A percentile compares a stretch with the other conserved stretches of the same genome.
phyloP scores from a whole-genome alignment of 345 rosid genomes.

The Gynandropsis gynandra region DNA sequence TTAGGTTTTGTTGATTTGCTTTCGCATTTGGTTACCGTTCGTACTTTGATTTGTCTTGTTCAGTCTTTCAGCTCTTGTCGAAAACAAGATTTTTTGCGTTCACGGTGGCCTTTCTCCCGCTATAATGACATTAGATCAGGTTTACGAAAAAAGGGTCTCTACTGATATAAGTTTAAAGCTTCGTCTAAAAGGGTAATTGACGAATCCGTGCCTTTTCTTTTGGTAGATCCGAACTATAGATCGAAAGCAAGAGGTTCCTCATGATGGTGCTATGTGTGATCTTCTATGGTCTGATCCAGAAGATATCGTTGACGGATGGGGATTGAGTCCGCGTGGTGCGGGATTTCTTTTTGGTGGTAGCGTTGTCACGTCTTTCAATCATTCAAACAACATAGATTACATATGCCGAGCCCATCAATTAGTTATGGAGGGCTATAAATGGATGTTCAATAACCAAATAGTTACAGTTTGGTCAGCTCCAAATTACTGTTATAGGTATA shows the following conservation, averaged over 20 bases:
- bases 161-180: slow-evolving; percentile 9
- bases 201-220: slow-evolving; percentile 7
- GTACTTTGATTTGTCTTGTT: slow-evolving; percentile 9
- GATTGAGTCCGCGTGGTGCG: slow-evolving; percentile 97
- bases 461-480: slow-evolving; percentile 99
- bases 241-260: slow-evolving; percentile 98
- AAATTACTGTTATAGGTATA: slow-evolving; percentile 94
- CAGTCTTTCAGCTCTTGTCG: slow-evolving; percentile 91
- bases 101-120: slow-evolving; percentile 99
- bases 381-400: slow-evolving; percentile 76
- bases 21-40: background rate
- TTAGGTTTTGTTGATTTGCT: slow-evolving; percentile 1
- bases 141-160: slow-evolving; percentile 18
- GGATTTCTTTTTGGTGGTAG: slow-evolving; percentile 88
- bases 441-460: slow-evolving; percentile 93
- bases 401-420: slow-evolving; percentile 94
- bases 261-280: slow-evolving; percentile 99
- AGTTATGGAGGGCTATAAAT: slow-evolving; percentile 97
- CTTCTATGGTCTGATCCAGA: slow-evolving; percentile 99
- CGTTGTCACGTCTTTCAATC: slow-evolving; percentile 84
- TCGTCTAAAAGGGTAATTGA: slow-evolving; percentile 2
- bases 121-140: slow-evolving; percentile 92
- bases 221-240: slow-evolving; percentile 84
- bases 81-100: slow-evolving; percentile 84
- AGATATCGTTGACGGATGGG: slow-evolving; percentile 95